Percentiles rank a stretch among this genome's conserved stretches.
Evolutionary conservation across 768 basidiomycete species (phyloP).

Genomic region (Agaricus blazei): DNA sequence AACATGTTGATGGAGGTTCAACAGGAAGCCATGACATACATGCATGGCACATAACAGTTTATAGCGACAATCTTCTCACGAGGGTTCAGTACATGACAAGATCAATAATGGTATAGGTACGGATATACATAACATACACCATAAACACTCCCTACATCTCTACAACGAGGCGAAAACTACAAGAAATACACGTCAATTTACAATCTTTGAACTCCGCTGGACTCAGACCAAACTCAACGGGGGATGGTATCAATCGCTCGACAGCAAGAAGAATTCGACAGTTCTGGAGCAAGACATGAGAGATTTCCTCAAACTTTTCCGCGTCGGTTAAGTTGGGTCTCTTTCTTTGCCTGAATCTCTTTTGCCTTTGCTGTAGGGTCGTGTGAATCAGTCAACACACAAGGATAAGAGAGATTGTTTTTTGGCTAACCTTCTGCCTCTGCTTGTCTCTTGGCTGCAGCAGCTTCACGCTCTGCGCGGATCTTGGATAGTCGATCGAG

Average conservation of each 20-base stretch:
- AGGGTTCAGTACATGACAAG: neutral
- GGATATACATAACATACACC: no score
- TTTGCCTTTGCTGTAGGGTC: constrained; percentile 51
- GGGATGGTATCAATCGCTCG: neutral
- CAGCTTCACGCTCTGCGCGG: constrained; percentile 81
- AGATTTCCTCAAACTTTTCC: constrained; percentile 1
- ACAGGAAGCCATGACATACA: neutral
- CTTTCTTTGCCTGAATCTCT: constrained; percentile 58
- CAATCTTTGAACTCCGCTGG: neutral
- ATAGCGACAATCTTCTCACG: neutral
- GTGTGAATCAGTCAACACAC: neutral
- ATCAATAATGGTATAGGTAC: no score
- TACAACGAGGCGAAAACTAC: neutral
- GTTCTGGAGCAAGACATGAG: no score
- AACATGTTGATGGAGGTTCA: constrained; percentile 3
- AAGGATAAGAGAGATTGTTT: neutral
- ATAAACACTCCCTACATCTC: neutral
- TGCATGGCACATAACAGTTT: no score
- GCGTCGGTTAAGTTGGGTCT: constrained; percentile 31
- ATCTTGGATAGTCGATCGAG: constrained; percentile 84
- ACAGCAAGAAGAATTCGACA: no score
- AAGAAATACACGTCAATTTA: neutral
- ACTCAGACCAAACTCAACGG: neutral
- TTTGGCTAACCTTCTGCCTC: constrained; percentile 72
- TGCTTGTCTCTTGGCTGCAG: constrained; percentile 82